phyloP scores from a whole-genome alignment of 2,329 filamentous ascomycete genomes.

The Pseudogymnoascus sp. region DNA sequence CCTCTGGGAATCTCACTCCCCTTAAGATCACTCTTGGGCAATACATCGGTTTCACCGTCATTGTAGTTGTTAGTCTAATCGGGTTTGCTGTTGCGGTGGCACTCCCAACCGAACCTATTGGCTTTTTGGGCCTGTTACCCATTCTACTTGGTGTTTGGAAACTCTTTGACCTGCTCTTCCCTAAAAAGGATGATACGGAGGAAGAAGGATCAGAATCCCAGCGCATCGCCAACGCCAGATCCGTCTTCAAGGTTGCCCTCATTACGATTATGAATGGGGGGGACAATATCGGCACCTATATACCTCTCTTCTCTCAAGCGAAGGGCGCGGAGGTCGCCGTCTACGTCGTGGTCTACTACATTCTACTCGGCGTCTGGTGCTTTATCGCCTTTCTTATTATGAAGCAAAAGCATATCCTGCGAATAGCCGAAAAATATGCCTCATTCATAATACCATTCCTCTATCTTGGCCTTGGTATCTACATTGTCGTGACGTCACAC shows the following conservation, averaged over 20 bases:
- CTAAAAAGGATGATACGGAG: slow-evolving; percentile 16
- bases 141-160: slow-evolving; percentile 30
- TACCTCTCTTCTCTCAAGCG: slow-evolving; percentile 30
- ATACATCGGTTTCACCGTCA: slow-evolving; percentile 30
- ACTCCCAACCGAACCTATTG: slow-evolving; percentile 30
- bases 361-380: slow-evolving; percentile 29
- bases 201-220: slow-evolving; percentile 9
- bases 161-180: slow-evolving; percentile 15
- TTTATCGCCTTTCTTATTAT: slow-evolving; percentile 27
- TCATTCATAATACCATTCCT: slow-evolving; percentile 25
- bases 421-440: slow-evolving; percentile 19
- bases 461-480: slow-evolving; percentile 30
- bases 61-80: slow-evolving; percentile 31
- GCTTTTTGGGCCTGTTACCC: slow-evolving; percentile 31
- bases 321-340: slow-evolving; percentile 28
- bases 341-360: slow-evolving; percentile 30
- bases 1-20: slow-evolving; percentile 48
- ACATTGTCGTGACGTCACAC: slow-evolving; percentile 28
- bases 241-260: slow-evolving; percentile 25
- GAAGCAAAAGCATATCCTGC: slow-evolving; percentile 28
- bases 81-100: slow-evolving; percentile 29
- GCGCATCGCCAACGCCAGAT: slow-evolving; percentile 15
- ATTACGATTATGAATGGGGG: slow-evolving; percentile 32
- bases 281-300: slow-evolving; percentile 32
- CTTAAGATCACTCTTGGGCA: slow-evolving; percentile 60